Percentiles rank a stretch among this genome's conserved stretches.
These are phyloP conservation scores for Lepidium sativum DNA, from an alignment of 345 rosid species.

Conservation along the genomic window DNA sequence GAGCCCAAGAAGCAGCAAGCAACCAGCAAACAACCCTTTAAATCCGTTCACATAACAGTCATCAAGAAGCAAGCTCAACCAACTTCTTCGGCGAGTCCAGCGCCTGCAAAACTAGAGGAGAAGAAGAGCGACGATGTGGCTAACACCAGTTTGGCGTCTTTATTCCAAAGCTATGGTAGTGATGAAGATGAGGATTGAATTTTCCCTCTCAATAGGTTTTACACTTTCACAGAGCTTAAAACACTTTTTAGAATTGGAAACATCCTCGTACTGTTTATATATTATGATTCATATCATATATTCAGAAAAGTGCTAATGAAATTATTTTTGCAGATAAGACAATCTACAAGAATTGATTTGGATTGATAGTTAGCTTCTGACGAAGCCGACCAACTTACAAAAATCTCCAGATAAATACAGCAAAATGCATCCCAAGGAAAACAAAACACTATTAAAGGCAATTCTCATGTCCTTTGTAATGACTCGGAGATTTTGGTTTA, in stretches of 20 bases:
- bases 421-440: constrained; percentile 14
- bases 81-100: constrained; percentile 1
- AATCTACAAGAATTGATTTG: neutral
- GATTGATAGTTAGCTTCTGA: constrained; percentile 8
- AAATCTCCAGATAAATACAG: constrained; percentile 13
- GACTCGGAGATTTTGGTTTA: neutral
- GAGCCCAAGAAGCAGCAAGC: constrained; percentile 20
- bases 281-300: neutral
- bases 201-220: neutral
- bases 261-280: neutral
- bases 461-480: neutral
- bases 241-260: neutral
- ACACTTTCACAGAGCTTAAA: neutral
- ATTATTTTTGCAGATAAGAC: constrained; percentile 1
- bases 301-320: neutral
- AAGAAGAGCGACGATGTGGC: constrained; percentile 21
- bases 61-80: constrained; percentile 38
- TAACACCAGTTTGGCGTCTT: constrained; percentile 36
- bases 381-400: constrained; percentile 7
- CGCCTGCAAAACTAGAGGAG: constrained; percentile 28
- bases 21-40: constrained; percentile 25
- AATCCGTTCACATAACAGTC: constrained; percentile 38
- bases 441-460: constrained; percentile 7
- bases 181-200: constrained; percentile 45
- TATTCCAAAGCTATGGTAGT: constrained; percentile 57